Base-by-base conservation (phyloP, 208 protist genomes). In the Naegleria lovaniensis region DNA sequence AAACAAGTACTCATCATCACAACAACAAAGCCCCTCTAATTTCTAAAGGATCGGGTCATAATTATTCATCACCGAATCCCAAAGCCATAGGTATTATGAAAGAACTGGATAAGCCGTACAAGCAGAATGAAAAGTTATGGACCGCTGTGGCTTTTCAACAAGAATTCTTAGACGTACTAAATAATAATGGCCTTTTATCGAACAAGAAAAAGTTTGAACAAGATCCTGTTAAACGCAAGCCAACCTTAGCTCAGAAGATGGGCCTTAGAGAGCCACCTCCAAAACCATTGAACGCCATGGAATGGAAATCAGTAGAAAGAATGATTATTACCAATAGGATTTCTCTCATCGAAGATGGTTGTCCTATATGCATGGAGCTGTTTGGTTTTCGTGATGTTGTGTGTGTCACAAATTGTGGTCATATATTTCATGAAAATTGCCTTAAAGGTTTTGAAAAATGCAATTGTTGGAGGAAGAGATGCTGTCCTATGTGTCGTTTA, bases 371-470 rank as follows among this genome's bases (percentile, higher is more conserved):
- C 41, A 48, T 85, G 36, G 83, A 85, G 29, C 0, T 0, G 5
- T 85, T 85, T 85, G 5, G 0, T 19, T 25, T 85, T 48, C 39
- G 41, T 29, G 38, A 43, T 85, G 29, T n/a, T 51, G 39, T 51
- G 16, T 39, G 33, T 29, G 41, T 85, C 0, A 40, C 40, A 29
- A 85, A 43, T 85, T 85, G 83, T 48, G 40, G 39, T 19, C 83
- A 85, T 29, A 39, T 85, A 11, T 85, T 33, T 85, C 83, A 85
- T 85, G 9, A 85, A 22, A 48, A 85, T 48, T 85, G 83, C 29
- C 25, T 85, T 7, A 9, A 29, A 43, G 11, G 39, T 22, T 85
- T 85, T 85, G 83, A 85, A 48, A 85, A 19, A 85, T 85, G 83
- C 41, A 79, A 79, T 36, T 15, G 7, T 36, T 79, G 67, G 67